A percentile compares a stretch with the other conserved stretches of the same genome.
Conservation (phyloP, 202 grass and related monocot genomes). For the Bolboschoenoplectus hybrid region DNA sequence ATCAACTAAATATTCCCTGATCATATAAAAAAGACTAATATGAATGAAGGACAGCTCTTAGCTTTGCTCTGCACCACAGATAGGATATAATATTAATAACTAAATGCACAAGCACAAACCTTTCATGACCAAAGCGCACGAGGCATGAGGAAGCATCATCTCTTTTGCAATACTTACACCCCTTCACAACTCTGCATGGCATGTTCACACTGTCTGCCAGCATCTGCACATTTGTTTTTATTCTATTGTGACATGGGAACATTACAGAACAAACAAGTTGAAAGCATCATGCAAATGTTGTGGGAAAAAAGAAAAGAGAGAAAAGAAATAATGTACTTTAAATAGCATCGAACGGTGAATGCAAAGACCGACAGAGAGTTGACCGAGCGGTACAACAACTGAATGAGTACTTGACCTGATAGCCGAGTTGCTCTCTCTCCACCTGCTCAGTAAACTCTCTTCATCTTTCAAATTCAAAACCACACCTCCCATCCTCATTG, state of each 20-base stretch:
- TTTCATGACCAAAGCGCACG: slow-evolving; percentile 85
- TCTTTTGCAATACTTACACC: slow-evolving; percentile 89
- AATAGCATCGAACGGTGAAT: slow-evolving; percentile 93
- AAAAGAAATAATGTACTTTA: slow-evolving; percentile 52
- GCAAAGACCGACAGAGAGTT: slow-evolving; percentile 80
- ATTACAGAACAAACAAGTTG: neutral
- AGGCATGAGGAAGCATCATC: slow-evolving; percentile 87
- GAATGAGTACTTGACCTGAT: slow-evolving; percentile 65
- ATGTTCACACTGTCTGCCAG: slow-evolving; percentile 83
- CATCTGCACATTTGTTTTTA: slow-evolving; percentile 51
- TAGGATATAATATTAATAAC: slow-evolving; percentile 27
- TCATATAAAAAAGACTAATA: slow-evolving; percentile 38
- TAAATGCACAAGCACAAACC: slow-evolving; percentile 41
- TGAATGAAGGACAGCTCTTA: slow-evolving; percentile 29
- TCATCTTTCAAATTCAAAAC: slow-evolving; percentile 60
- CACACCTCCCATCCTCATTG: slow-evolving; percentile 74
- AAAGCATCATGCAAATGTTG: slow-evolving; percentile 3
- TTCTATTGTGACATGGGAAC: slow-evolving; percentile 29
- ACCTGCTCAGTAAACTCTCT: slow-evolving; percentile 60
- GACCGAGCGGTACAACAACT: slow-evolving; percentile 69
- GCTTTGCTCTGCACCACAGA: neutral
- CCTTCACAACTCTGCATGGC: slow-evolving; percentile 91
- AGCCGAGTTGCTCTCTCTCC: slow-evolving; percentile 69
- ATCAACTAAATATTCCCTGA: slow-evolving; percentile 89
- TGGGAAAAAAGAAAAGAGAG: neutral